phyloP scores from a whole-genome alignment of 768 basidiomycete genomes.

The Boletus tylopilopsis region DNA sequence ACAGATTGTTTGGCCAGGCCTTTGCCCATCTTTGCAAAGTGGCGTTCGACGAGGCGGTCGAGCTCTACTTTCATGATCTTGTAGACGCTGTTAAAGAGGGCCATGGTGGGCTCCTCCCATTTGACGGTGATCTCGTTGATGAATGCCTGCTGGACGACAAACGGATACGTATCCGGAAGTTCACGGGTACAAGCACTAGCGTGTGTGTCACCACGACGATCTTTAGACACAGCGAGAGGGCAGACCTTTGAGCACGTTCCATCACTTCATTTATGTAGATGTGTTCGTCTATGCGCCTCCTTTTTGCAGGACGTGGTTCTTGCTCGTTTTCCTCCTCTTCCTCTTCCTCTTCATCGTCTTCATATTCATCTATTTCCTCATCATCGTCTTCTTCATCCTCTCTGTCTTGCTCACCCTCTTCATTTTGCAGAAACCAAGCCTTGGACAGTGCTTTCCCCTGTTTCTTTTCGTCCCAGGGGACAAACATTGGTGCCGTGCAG shows the following conservation, averaged over 20 bases:
- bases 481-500: not conserved
- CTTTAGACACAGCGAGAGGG: not conserved
- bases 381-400: too few species aligned
- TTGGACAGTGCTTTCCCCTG: not conserved
- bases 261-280: slow-evolving; percentile 50
- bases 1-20: slow-evolving; percentile 49
- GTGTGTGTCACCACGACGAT: not conserved
- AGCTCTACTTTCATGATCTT: slow-evolving; percentile 36
- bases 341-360: too few species aligned
- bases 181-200: slow-evolving; percentile 54
- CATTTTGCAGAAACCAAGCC: not conserved
- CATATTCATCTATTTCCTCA: too few species aligned
- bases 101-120: slow-evolving; percentile 46
- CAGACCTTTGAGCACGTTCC: slow-evolving; percentile 20
- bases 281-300: slow-evolving; percentile 2
- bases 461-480: not conserved
- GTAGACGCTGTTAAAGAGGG: slow-evolving; percentile 40
- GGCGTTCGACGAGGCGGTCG: slow-evolving; percentile 36
- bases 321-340: not conserved
- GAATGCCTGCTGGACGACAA: slow-evolving; percentile 49
- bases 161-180: slow-evolving; percentile 61
- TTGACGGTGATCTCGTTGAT: slow-evolving; percentile 40
- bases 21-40: slow-evolving; percentile 50
- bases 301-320: not conserved
- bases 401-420: not conserved